Evolutionary conservation across 192 early-diverging fungal genomes (phyloP).

Genomic region (Coemansia sp.): DNA sequence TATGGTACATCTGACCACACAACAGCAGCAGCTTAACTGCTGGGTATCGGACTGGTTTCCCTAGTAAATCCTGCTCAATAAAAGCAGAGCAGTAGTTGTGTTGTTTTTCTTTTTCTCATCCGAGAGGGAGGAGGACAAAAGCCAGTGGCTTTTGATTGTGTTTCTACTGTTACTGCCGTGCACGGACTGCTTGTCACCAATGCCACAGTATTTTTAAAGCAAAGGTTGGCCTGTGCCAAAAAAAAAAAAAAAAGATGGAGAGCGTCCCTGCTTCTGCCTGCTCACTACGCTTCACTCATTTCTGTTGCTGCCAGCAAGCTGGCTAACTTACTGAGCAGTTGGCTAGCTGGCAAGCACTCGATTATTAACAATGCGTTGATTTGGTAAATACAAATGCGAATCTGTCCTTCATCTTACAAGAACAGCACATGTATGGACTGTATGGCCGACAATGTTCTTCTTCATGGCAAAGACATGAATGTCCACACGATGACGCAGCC

Average conservation of each 20-base stretch:
- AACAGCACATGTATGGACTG: background rate
- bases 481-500: background rate
- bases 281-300: background rate
- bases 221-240: constrained; percentile 12
- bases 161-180: constrained; percentile 3
- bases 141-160: background rate
- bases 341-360: too few species aligned
- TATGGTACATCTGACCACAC: too few species aligned
- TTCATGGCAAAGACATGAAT: background rate
- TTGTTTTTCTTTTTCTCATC: too few species aligned
- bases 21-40: too few species aligned
- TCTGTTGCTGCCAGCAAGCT: background rate
- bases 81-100: too few species aligned
- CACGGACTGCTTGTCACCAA: background rate
- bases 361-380: too few species aligned
- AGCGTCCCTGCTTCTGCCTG: background rate
- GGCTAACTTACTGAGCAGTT: too few species aligned
- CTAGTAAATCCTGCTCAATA: too few species aligned
- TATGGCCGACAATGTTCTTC: background rate
- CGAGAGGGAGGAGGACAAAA: background rate
- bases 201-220: background rate
- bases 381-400: too few species aligned
- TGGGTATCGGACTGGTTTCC: too few species aligned
- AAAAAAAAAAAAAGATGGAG: background rate
- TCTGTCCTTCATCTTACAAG: too few species aligned